phyloP scores from a whole-genome alignment of 768 basidiomycete species.

The Amyloporia xantha region DNA sequence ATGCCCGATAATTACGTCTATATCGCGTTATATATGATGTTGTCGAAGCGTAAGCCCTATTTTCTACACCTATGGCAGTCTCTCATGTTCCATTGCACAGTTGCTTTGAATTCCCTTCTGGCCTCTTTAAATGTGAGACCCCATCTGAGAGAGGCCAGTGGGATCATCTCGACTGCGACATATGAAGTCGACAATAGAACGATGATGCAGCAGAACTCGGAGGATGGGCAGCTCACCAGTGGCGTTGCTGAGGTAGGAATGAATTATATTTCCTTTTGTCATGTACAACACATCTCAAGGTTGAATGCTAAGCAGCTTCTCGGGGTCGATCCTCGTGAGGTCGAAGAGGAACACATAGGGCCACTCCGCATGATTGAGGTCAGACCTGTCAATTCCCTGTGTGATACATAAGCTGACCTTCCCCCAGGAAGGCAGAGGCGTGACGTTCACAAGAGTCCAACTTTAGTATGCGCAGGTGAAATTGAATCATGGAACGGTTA shows the following conservation, averaged over 20 bases:
- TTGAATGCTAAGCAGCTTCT: not conserved
- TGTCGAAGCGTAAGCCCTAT: constrained; percentile 18
- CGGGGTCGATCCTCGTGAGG: not conserved
- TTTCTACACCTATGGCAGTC: not conserved
- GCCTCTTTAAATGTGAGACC: constrained; percentile 14
- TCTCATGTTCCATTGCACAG: not conserved
- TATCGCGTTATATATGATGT: constrained; percentile 18
- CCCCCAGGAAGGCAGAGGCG: not conserved
- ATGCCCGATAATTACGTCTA: constrained; percentile 20
- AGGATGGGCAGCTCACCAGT: not conserved
- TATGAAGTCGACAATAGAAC: not conserved
- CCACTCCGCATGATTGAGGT: not conserved
- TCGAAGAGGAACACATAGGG: not conserved
- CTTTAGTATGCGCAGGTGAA: too few relatives aligned
- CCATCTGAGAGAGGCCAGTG: constrained; percentile 5
- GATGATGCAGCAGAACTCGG: not conserved
- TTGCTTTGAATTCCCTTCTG: constrained; percentile 14
- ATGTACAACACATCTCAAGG: not conserved
- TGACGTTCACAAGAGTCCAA: not conserved
- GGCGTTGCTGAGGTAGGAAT: too few relatives aligned
- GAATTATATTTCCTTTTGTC: too few relatives aligned
- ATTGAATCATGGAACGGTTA: too few relatives aligned
- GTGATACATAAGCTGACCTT: not conserved
- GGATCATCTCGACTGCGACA: not conserved
- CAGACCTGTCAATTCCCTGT: not conserved